A percentile compares a stretch with the other conserved stretches of the same genome.
phyloP scores from a whole-genome alignment of 176 grass and related monocot species.

The Melocanna baccifera region DNA sequence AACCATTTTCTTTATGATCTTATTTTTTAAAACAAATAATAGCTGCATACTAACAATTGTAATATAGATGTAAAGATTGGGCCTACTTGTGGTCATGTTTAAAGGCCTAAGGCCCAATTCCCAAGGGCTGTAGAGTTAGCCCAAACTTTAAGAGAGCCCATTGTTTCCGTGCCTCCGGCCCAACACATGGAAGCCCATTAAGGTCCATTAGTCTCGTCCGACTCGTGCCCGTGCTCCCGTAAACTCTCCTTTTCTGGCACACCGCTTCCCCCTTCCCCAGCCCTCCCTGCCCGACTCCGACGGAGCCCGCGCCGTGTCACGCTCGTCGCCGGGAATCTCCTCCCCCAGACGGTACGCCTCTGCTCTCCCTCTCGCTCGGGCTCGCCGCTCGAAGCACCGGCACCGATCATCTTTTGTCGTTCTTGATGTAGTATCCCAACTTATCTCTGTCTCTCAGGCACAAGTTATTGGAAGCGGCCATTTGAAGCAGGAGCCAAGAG shows the following conservation, averaged over 20 bases:
- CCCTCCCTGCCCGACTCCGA: background rate
- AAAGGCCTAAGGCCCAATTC: background rate
- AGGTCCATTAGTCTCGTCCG: background rate
- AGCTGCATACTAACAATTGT: too few relatives aligned
- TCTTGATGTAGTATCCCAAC: background rate
- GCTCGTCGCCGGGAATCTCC: constrained; percentile 5
- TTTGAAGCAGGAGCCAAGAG: constrained; percentile 53
- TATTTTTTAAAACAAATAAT: background rate
- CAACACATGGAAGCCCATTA: background rate
- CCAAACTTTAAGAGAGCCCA: background rate
- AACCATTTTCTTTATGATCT: background rate
- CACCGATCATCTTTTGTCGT: background rate
- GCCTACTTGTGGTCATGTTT: background rate
- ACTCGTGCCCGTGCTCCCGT: background rate
- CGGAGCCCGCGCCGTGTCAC: background rate
- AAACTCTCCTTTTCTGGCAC: background rate
- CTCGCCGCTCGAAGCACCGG: background rate
- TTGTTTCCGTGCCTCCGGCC: background rate
- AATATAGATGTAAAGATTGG: too few relatives aligned
- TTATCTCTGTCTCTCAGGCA: constrained; percentile 33
- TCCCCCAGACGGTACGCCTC: background rate
- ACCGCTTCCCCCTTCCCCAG: background rate
- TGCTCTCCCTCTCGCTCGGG: background rate
- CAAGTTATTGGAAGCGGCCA: constrained; percentile 33
- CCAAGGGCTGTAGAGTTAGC: background rate